These are phyloP conservation scores for Fusarium keratoplasticum DNA, from an alignment of 2,329 filamentous ascomycete species.

Conservation along the genomic window DNA sequence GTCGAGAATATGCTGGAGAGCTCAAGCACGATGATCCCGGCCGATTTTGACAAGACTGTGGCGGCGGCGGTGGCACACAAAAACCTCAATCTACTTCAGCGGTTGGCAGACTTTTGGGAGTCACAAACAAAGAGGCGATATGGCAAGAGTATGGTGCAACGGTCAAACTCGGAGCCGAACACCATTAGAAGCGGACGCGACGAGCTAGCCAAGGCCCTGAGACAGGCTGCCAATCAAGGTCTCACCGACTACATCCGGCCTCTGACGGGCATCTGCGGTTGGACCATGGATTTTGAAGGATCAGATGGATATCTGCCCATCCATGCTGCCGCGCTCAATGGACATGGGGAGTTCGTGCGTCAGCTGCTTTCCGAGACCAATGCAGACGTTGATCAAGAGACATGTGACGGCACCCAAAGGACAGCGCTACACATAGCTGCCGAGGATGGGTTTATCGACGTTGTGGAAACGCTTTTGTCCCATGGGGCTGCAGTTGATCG, in stretches of 20 bases:
- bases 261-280: not conserved
- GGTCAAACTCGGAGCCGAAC: not conserved
- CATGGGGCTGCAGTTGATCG: not conserved
- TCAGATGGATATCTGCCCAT: not conserved
- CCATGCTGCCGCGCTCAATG: not conserved
- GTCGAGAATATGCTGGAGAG: not conserved
- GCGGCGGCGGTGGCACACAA: not conserved
- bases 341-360: not conserved
- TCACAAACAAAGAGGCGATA: not conserved
- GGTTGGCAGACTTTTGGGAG: not conserved
- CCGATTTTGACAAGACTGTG: not conserved
- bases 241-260: not conserved
- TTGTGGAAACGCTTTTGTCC: not conserved
- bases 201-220: not conserved
- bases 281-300: not conserved
- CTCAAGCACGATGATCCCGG: not conserved
- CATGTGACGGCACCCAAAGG: not conserved
- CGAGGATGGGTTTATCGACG: not conserved
- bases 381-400: not conserved
- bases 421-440: not conserved
- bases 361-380: not conserved
- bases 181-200: not conserved
- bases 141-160: not conserved
- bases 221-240: not conserved
- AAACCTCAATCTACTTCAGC: not conserved